Evolutionary conservation across 1,284 basidiomycete genomes (phyloP), one percentile per base, ranked within the genome.

Genomic region (Fomitopsis schrenkii): DNA sequence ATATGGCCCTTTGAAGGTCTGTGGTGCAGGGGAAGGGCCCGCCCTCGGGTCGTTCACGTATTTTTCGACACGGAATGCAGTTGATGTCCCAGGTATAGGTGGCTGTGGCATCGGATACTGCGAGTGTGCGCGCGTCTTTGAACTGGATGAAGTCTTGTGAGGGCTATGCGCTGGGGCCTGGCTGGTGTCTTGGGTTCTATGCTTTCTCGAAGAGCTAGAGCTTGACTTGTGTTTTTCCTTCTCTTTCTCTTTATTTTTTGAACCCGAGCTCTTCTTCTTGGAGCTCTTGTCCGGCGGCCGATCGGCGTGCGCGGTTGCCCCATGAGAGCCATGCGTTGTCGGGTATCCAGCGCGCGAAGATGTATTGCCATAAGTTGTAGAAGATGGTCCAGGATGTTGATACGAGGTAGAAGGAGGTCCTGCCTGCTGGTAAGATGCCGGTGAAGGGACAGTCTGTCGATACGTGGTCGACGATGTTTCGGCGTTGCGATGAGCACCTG

Each of bases 231-330:
- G 62, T 28, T 57, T 57, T 26, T 63, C 66, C 59, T 66, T 66
- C 26, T 64, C 66, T 58, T 66, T 70, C 38, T 62, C 69, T 59
- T 67, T 68, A 4, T 60, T 56, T 38, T 68, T 70, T 0, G 65
- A 63, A 8, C 64, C 62, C 44, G 48, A 50, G 28, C 48, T 50
- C 28, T 63, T 66, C 60, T 63, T 65, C 40, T 57, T 65, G 26
- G 57, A 41, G 6, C 59, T 38, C 19, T 60, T 8, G 5, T 36
- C 60, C 1, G 52, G 5, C 14, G 7, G 48, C 2, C 26, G 48
- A 3, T 33, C 48, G 48, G 28, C 14, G 30, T 50, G 22, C 26
- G 12, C 17, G 28, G 28, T 50, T 14, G 48, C 2, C 10, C 26
- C 12, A 30, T 30, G 48, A 5, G 42, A n/a, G n/a, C n/a, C 22